Evolutionary conservation across 2,329 filamentous ascomycete species (phyloP).

Genomic region (Fusarium sp.): DNA sequence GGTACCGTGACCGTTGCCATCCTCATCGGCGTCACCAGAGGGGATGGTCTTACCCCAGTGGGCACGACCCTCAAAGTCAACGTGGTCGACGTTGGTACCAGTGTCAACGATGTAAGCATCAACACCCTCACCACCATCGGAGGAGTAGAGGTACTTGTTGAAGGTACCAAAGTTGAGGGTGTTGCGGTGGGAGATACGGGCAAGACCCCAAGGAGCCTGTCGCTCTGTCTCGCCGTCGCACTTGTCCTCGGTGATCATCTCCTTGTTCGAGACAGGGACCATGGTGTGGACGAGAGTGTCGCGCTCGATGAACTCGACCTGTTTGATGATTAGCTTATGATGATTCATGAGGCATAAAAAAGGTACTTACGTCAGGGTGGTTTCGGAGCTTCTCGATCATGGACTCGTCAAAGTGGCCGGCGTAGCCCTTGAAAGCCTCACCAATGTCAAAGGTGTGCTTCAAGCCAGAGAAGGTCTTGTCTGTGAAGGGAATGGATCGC

Average conservation of each 20-base stretch:
- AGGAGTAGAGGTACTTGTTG: constrained; percentile 97
- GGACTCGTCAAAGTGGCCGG: constrained; percentile 94
- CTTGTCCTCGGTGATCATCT: constrained; percentile 53
- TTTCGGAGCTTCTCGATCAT: constrained; percentile 92
- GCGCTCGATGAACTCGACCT: constrained; percentile 97
- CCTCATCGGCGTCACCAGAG: constrained; percentile 81
- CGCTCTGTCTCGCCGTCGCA: constrained; percentile 79
- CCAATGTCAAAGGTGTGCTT: constrained; percentile 98
- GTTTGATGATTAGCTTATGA: constrained; percentile 23
- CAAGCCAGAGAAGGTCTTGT: constrained; percentile 82
- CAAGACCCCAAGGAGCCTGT: constrained; percentile 97
- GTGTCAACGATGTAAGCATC: constrained; percentile 99
- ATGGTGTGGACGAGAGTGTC: constrained; percentile 93
- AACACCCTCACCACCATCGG: constrained; percentile 93
- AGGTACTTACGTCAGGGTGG: constrained; percentile 89
- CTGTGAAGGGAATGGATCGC: constrained; percentile 77
- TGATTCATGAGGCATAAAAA: constrained; percentile 16
- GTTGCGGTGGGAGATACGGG: constrained; percentile 95
- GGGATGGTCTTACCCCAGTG: constrained; percentile 98
- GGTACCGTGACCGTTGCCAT: constrained; percentile 98
- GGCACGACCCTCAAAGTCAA: constrained; percentile 97
- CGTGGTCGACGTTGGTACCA: constrained; percentile 91
- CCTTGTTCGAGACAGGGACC: constrained; percentile 59
- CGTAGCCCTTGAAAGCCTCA: constrained; percentile 86
- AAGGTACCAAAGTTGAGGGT: constrained; percentile 89